Conservation (phyloP, 306 rosid species). For the Gynostemma pentaphyllum region DNA sequence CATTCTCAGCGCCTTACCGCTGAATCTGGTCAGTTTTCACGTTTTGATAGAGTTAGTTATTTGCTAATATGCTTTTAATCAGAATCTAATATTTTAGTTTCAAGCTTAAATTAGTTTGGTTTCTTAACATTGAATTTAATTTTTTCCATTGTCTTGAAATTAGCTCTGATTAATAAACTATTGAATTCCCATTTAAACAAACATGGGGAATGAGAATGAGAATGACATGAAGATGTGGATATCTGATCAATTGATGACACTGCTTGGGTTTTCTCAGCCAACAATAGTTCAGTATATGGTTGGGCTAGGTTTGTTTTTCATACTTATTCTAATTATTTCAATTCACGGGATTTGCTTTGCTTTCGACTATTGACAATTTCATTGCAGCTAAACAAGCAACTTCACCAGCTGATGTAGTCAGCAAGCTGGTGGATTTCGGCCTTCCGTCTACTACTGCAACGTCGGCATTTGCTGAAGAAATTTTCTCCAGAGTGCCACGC, state of each 20-base stretch:
- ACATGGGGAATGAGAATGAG: slow-evolving; percentile 50
- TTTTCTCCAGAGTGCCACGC: slow-evolving; percentile 59
- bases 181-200: too few relatives aligned
- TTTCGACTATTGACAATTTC: slow-evolving; percentile 5
- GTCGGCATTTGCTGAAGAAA: slow-evolving; percentile 51
- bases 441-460: slow-evolving; percentile 42
- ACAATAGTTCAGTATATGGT: slow-evolving; percentile 64
- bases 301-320: slow-evolving; percentile 43
- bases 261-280: slow-evolving; percentile 72
- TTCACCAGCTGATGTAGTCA: slow-evolving; percentile 52
- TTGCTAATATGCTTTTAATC: too few relatives aligned
- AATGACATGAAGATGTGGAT: slow-evolving; percentile 63
- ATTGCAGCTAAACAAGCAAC: slow-evolving; percentile 70
- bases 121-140: too few relatives aligned
- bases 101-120: too few relatives aligned
- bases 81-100: too few relatives aligned
- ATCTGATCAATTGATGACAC: slow-evolving; percentile 55
- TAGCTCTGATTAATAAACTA: too few relatives aligned
- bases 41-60: too few relatives aligned
- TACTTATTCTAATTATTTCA: not conserved
- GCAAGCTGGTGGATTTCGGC: slow-evolving; percentile 51
- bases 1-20: too few relatives aligned
- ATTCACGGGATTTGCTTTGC: not conserved
- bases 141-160: too few relatives aligned
- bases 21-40: too few relatives aligned